Evolutionary conservation across 2,329 filamentous ascomycete genomes (phyloP).

Genomic region (Rutstroemia sp.): DNA sequence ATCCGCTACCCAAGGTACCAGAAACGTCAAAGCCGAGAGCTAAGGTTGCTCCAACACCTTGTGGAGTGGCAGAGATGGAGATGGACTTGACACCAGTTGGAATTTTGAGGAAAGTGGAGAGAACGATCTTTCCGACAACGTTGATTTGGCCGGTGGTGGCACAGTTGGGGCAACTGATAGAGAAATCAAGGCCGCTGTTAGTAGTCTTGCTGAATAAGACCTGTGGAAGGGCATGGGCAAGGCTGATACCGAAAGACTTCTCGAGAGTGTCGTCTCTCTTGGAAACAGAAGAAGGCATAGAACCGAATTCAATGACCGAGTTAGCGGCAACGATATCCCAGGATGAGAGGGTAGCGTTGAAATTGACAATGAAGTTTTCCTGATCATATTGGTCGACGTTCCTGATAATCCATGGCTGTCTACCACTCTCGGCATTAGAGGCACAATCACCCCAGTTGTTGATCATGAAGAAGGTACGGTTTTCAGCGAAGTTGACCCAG

Average conservation of each 20-base stretch:
- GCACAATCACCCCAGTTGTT: slow-evolving; percentile 7
- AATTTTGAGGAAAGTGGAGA: neutral
- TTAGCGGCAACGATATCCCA: slow-evolving; percentile 5
- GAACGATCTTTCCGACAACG: slow-evolving; percentile 5
- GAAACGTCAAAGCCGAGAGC: slow-evolving; percentile 7
- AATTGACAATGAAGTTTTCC: slow-evolving; percentile 7
- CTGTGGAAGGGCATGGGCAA: slow-evolving; percentile 4
- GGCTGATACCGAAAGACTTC: neutral
- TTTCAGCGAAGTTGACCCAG: slow-evolving; percentile 8
- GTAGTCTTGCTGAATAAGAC: slow-evolving; percentile 6
- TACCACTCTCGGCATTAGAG: neutral
- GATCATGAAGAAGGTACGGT: slow-evolving; percentile 9
- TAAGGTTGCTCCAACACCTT: slow-evolving; percentile 4
- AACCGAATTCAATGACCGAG: slow-evolving; percentile 3
- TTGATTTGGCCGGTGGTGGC: slow-evolving; percentile 1
- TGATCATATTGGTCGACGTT: slow-evolving; percentile 4
- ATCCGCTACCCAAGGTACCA: slow-evolving; percentile 6
- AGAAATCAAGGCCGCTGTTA: slow-evolving; percentile 4
- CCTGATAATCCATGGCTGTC: slow-evolving; percentile 9
- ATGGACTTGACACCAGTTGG: slow-evolving; percentile 3
- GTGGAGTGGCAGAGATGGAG: slow-evolving; percentile 1
- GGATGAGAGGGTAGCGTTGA: slow-evolving; percentile 6
- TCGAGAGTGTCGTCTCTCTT: neutral
- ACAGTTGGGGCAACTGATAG: slow-evolving; percentile 2
- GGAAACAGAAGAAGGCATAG: neutral